Evolutionary conservation across 768 basidiomycete genomes (phyloP), one percentile per base, ranked within the genome.

Genomic region (Rhizopogon sp.): DNA sequence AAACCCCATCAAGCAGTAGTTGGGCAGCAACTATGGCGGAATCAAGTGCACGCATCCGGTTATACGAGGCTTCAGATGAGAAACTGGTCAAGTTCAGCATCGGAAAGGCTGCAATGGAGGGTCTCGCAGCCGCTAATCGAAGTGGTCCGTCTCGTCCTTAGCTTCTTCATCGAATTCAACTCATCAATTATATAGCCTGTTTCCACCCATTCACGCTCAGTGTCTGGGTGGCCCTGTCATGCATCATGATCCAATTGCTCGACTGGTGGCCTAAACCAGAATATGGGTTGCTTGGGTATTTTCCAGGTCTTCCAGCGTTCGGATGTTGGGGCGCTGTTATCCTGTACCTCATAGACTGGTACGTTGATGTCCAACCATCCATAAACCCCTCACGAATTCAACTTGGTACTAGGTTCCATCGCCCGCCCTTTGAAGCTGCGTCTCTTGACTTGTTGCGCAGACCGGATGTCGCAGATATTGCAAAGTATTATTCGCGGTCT

Each of bases 271-370:
- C 90, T 1, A 70, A 74, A 17, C 62, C 67, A 11, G 62, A 72
- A 11, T 61, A 73, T 56, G 78, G 81, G 7, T 56, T 67, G 25
- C 46, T 80, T 45, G 77, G 79, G 17, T 87, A 81, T 68, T 68
- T 91, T 9, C 69, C 67, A 17, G 80, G 85, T 0, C 42, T 89
- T n/a, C 86, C 88, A 5, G 81, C 83, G 6, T 80, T 92, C 61
- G 88, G 81, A 17, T 73, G 80, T 11, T 71, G 78, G 35, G 80
- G 82, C 2, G 78, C 87, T 33, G 86, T 85, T 0, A 60, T 90
- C 11, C 75, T 92, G 74, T 82, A 82, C 62, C 70, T 73, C 22
- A 72, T 86, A 43, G 90, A 92, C 65, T 90, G 90, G 90, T 89
- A 58, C 50, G 77, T 57, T 57, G 41, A 14, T 37, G 3, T 39